phyloP scores from a whole-genome alignment of 306 rosid species.

The Begonia loranthoides region DNA sequence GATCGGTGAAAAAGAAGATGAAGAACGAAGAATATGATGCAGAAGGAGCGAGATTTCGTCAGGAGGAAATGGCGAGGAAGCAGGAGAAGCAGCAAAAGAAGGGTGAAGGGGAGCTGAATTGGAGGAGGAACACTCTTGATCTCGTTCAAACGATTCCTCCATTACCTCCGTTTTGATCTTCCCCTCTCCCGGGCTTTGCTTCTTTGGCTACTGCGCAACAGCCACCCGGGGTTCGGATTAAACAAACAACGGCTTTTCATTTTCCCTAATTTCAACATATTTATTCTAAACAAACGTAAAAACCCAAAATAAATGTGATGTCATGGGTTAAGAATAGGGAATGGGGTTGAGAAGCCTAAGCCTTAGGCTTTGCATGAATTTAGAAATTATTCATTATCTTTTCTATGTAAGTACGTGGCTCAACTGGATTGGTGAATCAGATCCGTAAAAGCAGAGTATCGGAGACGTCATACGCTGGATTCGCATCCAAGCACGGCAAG shows the following conservation, averaged over 20 bases:
- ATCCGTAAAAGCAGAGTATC: slow-evolving; percentile 52
- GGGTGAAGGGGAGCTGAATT: slow-evolving; percentile 3
- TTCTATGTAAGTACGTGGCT: neutral
- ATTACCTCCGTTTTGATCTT: slow-evolving; percentile 9
- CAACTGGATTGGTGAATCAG: slow-evolving; percentile 1
- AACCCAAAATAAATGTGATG: too few species aligned
- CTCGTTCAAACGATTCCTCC: slow-evolving; percentile 30
- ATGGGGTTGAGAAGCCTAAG: neutral
- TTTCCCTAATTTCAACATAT: slow-evolving; percentile 20
- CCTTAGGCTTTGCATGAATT: slow-evolving; percentile 20
- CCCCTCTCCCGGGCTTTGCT: neutral
- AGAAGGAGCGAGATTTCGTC: slow-evolving; percentile 88
- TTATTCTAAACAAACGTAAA: slow-evolving; percentile 46
- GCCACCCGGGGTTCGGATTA: slow-evolving; percentile 3
- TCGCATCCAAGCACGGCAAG: slow-evolving; percentile 32
- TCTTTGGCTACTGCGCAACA: slow-evolving; percentile 5
- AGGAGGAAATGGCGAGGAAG: slow-evolving; percentile 27
- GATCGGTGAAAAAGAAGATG: slow-evolving; percentile 32
- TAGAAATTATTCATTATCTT: slow-evolving; percentile 15
- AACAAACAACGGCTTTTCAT: neutral
- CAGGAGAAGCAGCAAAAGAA: slow-evolving; percentile 20
- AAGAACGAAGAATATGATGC: slow-evolving; percentile 67
- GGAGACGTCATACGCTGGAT: slow-evolving; percentile 28
- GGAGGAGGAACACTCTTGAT: slow-evolving; percentile 12
- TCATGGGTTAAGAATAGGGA: too few species aligned